Evolutionary conservation across 2,329 filamentous ascomycete species (phyloP), one percentile per base, ranked within the genome.

Genomic region (Hirsutella thompsonii): DNA sequence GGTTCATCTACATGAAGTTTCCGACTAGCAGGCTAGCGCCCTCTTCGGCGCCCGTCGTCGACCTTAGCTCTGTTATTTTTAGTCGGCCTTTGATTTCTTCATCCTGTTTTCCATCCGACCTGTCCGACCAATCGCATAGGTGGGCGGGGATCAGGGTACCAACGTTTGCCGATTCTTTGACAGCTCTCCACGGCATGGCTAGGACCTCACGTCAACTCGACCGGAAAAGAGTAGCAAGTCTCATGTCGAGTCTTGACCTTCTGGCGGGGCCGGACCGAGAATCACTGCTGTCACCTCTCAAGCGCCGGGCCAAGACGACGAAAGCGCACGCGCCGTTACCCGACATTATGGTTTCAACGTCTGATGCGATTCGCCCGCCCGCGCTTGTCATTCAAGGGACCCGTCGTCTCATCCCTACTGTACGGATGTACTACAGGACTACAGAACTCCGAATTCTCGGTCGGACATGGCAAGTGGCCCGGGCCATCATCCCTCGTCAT

Each of bases 81-180:
- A 26, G 23, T 26, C 23, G 23, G 23, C 23, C 11, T 26, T 26
- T 26, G 6, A 6, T 6, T 26, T 26, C 23, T 26, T 26, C 23
- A 10, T 33, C 32, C 32, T 33, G 32, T n/a, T 33, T 33, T 5
- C 18, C 23, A 14, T 3, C 32, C 32, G 13, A 16, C 13, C 16
- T 21, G 36, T 26, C 37, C 41, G 41, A 38, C 41, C 41, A 42
- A 42, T 42, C 41, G 41, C 41, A 33, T 39, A 16, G 37, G 10
- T 5, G 21, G 16, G 34, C 30, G 8, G 41, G 41, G 26, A 38
- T 39, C 37, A 18, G 41, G 41, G 30, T 14, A 40, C 13, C 3
- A 33, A 33, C 32, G 6, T 32, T 32, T 14, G 11, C 36, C 20
- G 36, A 23, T 13, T 20, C 20, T 20, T 37, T 38, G 36, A 38